A percentile compares a stretch with the other conserved stretches of the same genome.
Conservation (phyloP, 352 stramenopile species). For the Pythium rhizo-oryzae region DNA sequence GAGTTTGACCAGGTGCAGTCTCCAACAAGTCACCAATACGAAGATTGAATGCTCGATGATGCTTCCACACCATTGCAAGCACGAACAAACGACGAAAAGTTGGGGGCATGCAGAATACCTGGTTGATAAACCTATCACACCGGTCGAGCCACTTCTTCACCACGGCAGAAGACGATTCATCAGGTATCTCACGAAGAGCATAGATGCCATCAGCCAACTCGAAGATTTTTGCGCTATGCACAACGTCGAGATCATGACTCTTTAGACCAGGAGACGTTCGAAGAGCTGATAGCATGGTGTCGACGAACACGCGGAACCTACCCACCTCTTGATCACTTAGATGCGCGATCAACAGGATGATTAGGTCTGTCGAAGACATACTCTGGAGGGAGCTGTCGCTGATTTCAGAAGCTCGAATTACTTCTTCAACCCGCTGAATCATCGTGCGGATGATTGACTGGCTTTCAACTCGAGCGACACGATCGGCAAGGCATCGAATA, state of each 20-base stretch:
- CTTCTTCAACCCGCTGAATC: constrained; percentile 26
- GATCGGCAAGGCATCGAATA: constrained; percentile 21
- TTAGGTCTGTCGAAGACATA: not conserved
- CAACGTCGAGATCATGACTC: not conserved
- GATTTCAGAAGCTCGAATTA: constrained; percentile 15
- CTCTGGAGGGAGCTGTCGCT: not conserved
- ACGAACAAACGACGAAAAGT: constrained; percentile 11
- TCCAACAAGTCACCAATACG: constrained; percentile 12
- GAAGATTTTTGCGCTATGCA: constrained; percentile 1
- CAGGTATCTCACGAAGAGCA: constrained; percentile 2
- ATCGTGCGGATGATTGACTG: constrained; percentile 27
- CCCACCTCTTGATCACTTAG: constrained; percentile 26
- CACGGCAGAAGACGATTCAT: constrained; percentile 1
- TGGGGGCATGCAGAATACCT: constrained; percentile 7
- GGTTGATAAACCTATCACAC: constrained; percentile 16
- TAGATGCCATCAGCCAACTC: constrained; percentile 11
- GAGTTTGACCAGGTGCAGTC: constrained; percentile 7
- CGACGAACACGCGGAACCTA: constrained; percentile 17
- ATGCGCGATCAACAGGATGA: constrained; percentile 19
- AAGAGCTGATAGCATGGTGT: constrained; percentile 10
- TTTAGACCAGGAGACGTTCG: too few relatives aligned
- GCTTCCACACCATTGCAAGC: constrained; percentile 17
- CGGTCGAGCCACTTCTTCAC: constrained; percentile 7
- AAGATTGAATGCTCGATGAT: constrained; percentile 22
- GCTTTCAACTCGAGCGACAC: constrained; percentile 21